A percentile compares a stretch with the other conserved stretches of the same genome.
These are phyloP conservation scores for Cytospora mali DNA, from an alignment of 2,329 filamentous ascomycete species.

Conservation along the genomic window DNA sequence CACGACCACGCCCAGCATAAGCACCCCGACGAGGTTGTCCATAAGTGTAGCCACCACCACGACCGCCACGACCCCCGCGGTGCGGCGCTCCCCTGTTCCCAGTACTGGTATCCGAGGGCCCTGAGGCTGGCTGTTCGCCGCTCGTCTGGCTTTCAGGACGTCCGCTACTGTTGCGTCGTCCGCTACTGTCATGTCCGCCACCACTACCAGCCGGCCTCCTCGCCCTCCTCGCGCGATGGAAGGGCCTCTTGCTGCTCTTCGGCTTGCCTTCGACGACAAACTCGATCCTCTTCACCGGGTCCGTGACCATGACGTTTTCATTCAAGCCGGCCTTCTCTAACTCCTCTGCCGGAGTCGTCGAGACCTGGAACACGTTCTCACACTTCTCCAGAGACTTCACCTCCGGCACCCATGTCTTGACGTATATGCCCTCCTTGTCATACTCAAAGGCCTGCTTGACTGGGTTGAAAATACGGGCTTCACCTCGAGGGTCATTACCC, in stretches of 20 bases:
- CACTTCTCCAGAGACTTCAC: slow-evolving; percentile 55
- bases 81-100: slow-evolving; percentile 9
- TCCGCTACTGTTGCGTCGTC: background rate
- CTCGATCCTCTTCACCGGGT: slow-evolving; percentile 66
- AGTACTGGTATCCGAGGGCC: background rate
- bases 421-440: slow-evolving; percentile 69
- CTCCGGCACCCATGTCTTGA: slow-evolving; percentile 74
- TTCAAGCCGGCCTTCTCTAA: slow-evolving; percentile 59
- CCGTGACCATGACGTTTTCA: slow-evolving; percentile 65
- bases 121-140: background rate
- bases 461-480: slow-evolving; percentile 76
- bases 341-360: slow-evolving; percentile 62
- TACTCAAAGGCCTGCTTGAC: slow-evolving; percentile 82
- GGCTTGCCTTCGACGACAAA: slow-evolving; percentile 61
- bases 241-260: slow-evolving; percentile 39
- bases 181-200: slow-evolving; percentile 26
- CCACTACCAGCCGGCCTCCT: background rate
- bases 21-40: slow-evolving; percentile 16
- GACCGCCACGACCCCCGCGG: slow-evolving; percentile 4
- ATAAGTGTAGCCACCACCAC: slow-evolving; percentile 8
- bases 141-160: background rate
- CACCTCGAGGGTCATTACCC: slow-evolving; percentile 74
- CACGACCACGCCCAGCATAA: slow-evolving; percentile 18
- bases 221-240: slow-evolving; percentile 34
- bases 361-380: slow-evolving; percentile 69